Evolutionary conservation across 192 early-diverging fungal species (phyloP).

Genomic region (Ambispora gerdemannii): DNA sequence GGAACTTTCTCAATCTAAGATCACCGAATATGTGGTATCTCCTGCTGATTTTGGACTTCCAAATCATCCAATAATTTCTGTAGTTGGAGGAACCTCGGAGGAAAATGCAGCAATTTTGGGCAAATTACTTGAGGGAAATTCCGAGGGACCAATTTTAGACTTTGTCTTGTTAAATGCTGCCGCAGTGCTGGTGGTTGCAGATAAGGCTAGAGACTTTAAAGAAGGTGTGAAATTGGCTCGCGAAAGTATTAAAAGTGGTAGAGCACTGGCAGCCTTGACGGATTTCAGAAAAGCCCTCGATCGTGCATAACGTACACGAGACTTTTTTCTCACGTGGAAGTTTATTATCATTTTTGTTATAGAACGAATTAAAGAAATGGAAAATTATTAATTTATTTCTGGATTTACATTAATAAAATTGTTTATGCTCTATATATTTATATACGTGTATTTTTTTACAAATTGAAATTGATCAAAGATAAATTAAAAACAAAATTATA

Average conservation of each 20-base stretch:
- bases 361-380: too few relatives aligned
- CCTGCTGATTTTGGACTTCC: constrained; percentile 88
- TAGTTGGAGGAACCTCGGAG: constrained; percentile 64
- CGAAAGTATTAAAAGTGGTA: constrained; percentile 68
- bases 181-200: constrained; percentile 80
- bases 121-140: constrained; percentile 62
- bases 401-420: too few relatives aligned
- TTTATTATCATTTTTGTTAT: too few relatives aligned
- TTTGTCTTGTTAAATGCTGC: constrained; percentile 92
- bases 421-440: too few relatives aligned
- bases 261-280: constrained; percentile 61
- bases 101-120: constrained; percentile 75
- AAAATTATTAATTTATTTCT: too few relatives aligned
- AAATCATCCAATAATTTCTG: constrained; percentile 65
- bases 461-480: too few relatives aligned
- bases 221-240: constrained; percentile 78
- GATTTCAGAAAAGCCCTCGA: constrained; percentile 58
- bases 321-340: too few relatives aligned
- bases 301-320: too few relatives aligned
- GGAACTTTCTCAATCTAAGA: constrained; percentile 64
- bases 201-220: constrained; percentile 64
- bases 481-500: too few relatives aligned
- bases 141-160: constrained; percentile 68
- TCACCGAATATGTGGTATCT: constrained; percentile 62
- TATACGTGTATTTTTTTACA: too few relatives aligned